Conservation (phyloP, 805 yeast genomes). For the Priceomyces melissophilus region DNA sequence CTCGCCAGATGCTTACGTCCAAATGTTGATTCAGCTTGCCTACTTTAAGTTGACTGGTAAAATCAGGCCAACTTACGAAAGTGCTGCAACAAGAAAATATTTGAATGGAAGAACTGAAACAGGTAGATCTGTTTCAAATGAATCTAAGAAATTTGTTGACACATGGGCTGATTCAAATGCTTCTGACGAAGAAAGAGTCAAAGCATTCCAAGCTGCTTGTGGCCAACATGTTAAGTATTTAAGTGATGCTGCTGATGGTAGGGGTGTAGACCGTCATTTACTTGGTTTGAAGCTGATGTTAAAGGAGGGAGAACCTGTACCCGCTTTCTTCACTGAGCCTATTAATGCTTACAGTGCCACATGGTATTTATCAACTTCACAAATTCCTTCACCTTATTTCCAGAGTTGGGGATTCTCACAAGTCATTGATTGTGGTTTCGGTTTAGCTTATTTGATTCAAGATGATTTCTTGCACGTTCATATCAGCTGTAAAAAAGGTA, state of each 20-base stretch:
- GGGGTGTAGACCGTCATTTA: constrained; percentile 91
- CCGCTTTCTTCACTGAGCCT: constrained; percentile 72
- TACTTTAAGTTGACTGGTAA: constrained; percentile 79
- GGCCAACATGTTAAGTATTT: constrained; percentile 72
- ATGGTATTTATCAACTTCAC: constrained; percentile 90
- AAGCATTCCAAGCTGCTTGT: constrained; percentile 68
- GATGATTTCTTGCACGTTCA: constrained; percentile 82
- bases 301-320: constrained; percentile 54
- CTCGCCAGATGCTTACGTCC: constrained; percentile 93
- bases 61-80: constrained; percentile 88
- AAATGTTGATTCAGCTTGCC: constrained; percentile 87
- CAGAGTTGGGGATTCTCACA: constrained; percentile 97
- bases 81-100: constrained; percentile 89
- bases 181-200: constrained; percentile 53
- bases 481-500: constrained; percentile 68
- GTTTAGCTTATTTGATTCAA: constrained; percentile 90
- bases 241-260: constrained; percentile 75
- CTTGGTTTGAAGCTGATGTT: constrained; percentile 80
- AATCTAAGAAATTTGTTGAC: constrained; percentile 65
- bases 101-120: constrained; percentile 93
- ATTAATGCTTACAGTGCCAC: constrained; percentile 69
- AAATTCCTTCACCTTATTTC: constrained; percentile 73
- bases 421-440: constrained; percentile 90
- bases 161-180: constrained; percentile 63
- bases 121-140: constrained; percentile 77